Base-by-base conservation (phyloP, 805 yeast genomes). In the Ogataea saltuana region DNA sequence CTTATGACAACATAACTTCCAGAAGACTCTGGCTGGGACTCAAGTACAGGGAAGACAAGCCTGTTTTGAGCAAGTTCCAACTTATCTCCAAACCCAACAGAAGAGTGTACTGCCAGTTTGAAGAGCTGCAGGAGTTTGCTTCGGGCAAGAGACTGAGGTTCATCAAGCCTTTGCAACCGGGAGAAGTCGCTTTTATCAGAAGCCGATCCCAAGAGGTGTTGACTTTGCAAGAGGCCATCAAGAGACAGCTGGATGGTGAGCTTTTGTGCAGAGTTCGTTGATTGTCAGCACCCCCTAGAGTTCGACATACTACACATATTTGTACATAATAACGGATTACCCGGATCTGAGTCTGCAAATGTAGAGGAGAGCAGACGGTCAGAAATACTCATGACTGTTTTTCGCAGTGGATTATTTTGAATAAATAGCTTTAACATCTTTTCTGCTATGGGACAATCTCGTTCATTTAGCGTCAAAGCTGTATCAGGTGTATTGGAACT, bases 11-110 rank as follows among this genome's bases (percentile, higher is more conserved):
- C 60, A 79, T 93, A 22, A 67, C 95, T 15, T 76, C 90, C 1
- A 80, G 98, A 59, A 76, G 95, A 54, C 74, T 93, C 39, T 93
- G 99, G 99, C 64, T 93, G 16, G 95, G 90, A 2, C 71, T 93
- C 62, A 93, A 93, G 63, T 93, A 93, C 64, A 79, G 91, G 59
- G 79, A 88, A 51, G 80, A 83, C 58, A 71, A 74, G 53, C 84
- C 97, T 0, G 95, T 93, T 13, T 71, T 93, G 50, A 74, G 80
- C 51, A 75, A 79, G 42, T 78, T 89, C 55, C 73, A 78, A 22
- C 71, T 91, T 54, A 80, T 93, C 22, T 84, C 93, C 33, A 89
- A 85, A 58, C 98, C 99, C 29, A 87, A 83, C 57, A 75, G 91
- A 60, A 75, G 83, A 60, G 85, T 90, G 16, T 66, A 72, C 51